phyloP scores from a whole-genome alignment of 225 moss, liverwort and hornwort genomes.

The Thuidium tamariscinum region DNA sequence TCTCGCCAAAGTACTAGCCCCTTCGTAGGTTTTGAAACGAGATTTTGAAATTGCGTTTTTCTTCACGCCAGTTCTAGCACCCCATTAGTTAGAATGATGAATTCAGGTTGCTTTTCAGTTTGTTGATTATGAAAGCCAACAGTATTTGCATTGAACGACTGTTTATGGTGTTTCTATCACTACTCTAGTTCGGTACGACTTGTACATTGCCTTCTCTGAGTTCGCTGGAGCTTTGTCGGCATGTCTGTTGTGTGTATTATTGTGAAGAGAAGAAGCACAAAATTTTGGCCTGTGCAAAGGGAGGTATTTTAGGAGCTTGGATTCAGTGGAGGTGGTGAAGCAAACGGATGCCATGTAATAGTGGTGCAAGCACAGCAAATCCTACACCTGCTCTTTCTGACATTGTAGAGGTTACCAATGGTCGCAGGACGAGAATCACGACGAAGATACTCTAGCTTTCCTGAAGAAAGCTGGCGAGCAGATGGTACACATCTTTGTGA shows the following conservation, averaged over 20 bases:
- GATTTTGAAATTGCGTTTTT: background rate
- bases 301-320: background rate
- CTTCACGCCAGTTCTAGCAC: background rate
- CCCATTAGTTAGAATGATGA: too few species aligned
- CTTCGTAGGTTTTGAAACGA: background rate
- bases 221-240: background rate
- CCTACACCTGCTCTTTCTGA: background rate
- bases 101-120: background rate
- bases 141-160: background rate
- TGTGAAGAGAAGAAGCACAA: background rate
- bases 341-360: background rate
- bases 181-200: background rate
- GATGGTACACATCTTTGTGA: constrained; percentile 50
- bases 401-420: background rate
- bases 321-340: background rate
- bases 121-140: background rate
- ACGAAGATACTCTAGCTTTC: constrained; percentile 26
- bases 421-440: constrained; percentile 39
- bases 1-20: background rate
- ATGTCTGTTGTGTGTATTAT: background rate
- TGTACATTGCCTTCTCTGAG: background rate
- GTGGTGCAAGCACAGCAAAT: background rate
- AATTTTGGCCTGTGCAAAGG: background rate
- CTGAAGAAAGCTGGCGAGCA: constrained; percentile 30
- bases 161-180: background rate